Evolutionary conservation across 371 early-diverging fungal species (phyloP), one percentile per base, ranked within the genome.

Genomic region (Lichtheimia ramosa): DNA sequence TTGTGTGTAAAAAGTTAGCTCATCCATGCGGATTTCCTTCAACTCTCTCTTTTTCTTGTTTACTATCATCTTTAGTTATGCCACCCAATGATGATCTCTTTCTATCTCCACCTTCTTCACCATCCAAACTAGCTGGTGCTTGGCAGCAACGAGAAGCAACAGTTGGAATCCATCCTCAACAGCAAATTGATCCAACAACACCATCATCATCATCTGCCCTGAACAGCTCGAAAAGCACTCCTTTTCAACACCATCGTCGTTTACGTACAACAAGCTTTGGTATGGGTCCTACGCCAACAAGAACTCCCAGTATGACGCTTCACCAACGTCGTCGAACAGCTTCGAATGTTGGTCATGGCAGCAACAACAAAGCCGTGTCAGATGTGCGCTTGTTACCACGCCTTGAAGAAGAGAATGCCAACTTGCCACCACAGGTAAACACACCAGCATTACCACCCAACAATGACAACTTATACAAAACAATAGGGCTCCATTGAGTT

Each of bases 401-500:
- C 34, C 49, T 74, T 23, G 75, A 74, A 62, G 75, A 74, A 66
- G 75, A 74, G 53, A 74, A 74, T 63, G 75, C 75, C 27, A 71
- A 56, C 34, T 54, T 74, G 12, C 75, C 75, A 43, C 71, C 61
- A 23, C 72, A 75, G 67, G 72, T 70, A 63, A 59, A 48, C 54
- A 41, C 60, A 34, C 15, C 42, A 43, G n/a, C 10, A 48, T 14
- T 5, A 24, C 3, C 16, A 55, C 43, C 12, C 7, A 7, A 34
- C 34, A 8, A 34, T 10, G 34, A 34, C 10, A 5, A 8, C 34
- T 34, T 34, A 34, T 34, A 34, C 34, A 8, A 8, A 10, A 34
- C 10, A n/a, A 16, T 59, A 71, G 78, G 77, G 77, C 42, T 79
- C 82, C 5, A 77, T 73, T 12, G 73, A 78, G 40, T 79, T 82